Evolutionary conservation across 225 moss, liverwort and hornwort species (phyloP).

Genomic region (Straminergon stramineum): DNA sequence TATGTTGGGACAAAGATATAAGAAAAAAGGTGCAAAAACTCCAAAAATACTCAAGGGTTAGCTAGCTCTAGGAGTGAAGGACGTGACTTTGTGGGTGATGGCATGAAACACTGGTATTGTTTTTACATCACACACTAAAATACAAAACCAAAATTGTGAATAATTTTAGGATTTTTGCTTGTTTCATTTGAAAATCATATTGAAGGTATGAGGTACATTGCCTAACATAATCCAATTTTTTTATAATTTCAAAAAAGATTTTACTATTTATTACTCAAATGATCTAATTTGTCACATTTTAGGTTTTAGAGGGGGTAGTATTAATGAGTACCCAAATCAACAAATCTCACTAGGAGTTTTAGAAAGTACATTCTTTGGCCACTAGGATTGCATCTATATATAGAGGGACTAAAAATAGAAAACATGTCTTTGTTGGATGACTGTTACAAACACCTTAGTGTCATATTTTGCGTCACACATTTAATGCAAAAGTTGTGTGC

Average conservation of each 20-base stretch:
- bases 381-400: not conserved
- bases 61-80: not conserved
- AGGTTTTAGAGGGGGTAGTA: not conserved
- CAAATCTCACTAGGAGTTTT: not conserved
- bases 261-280: not conserved
- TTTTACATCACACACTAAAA: rapidly evolving
- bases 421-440: not conserved
- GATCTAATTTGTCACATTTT: not conserved
- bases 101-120: not conserved
- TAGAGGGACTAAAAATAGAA: not conserved
- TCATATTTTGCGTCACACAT: too few relatives aligned
- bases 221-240: not conserved
- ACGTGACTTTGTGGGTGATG: not conserved
- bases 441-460: too few relatives aligned
- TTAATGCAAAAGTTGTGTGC: too few relatives aligned
- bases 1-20: too few relatives aligned
- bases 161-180: not conserved
- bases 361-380: not conserved
- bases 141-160: not conserved
- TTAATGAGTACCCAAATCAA: rapidly evolving
- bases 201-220: not conserved
- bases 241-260: not conserved
- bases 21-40: not conserved
- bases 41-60: not conserved
- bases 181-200: not conserved